A percentile compares a stretch with the other conserved stretches of the same genome.
Evolutionary conservation across 371 early-diverging fungal genomes (phyloP).

Genomic region (Apophysomyces variabilis): DNA sequence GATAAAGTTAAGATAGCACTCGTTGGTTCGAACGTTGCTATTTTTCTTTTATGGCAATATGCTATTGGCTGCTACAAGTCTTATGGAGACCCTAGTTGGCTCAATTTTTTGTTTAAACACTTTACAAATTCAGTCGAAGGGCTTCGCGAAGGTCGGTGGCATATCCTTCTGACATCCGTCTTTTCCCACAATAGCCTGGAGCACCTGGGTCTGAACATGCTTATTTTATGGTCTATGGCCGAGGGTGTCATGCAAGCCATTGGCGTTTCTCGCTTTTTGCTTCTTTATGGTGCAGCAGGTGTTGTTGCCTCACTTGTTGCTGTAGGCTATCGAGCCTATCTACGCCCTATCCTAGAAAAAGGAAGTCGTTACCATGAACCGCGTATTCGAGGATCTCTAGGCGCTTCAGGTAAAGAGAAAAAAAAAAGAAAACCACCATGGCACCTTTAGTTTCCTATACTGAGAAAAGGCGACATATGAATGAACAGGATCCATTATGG

Average conservation of each 20-base stretch:
- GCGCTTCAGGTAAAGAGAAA: conserved; percentile 46
- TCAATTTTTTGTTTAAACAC: conserved; percentile 50
- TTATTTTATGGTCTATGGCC: conserved; percentile 56
- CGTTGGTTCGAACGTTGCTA: conserved; percentile 51
- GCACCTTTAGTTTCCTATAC: neutral
- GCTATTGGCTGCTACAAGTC: conserved; percentile 46
- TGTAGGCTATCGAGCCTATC: conserved; percentile 35
- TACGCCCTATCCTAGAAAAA: conserved; percentile 38
- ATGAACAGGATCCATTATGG: conserved; percentile 45
- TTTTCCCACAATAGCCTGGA: conserved; percentile 54
- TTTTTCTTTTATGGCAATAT: conserved; percentile 60
- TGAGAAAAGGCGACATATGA: neutral
- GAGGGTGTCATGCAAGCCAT: conserved; percentile 44
- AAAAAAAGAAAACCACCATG: neutral
- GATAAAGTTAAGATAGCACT: conserved; percentile 49
- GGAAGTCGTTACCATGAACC: neutral
- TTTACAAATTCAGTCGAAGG: conserved; percentile 48
- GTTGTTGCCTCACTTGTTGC: conserved; percentile 32
- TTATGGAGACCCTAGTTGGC: conserved; percentile 51
- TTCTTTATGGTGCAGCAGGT: conserved; percentile 46
- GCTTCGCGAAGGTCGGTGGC: conserved; percentile 39
- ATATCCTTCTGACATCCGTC: conserved; percentile 55
- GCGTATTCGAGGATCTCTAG: conserved; percentile 32
- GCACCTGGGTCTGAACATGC: conserved; percentile 58
- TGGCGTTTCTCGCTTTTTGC: conserved; percentile 47